Evolutionary conservation across 2,329 filamentous ascomycete species (phyloP).

Genomic region (Daldinia sp.): DNA sequence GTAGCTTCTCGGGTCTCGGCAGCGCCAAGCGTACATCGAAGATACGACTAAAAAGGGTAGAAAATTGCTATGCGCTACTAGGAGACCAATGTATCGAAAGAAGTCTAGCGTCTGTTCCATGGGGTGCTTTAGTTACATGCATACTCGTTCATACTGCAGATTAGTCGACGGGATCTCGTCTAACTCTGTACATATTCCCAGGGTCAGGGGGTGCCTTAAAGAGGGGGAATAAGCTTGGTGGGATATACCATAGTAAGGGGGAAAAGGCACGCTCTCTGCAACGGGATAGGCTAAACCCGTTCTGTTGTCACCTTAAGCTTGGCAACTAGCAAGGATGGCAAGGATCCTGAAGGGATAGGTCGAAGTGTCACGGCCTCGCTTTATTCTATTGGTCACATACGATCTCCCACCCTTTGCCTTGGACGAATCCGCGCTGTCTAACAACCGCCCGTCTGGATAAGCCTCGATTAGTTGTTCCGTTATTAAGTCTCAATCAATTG

Average conservation of each 20-base stretch:
- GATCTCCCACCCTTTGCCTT: slow-evolving; percentile 30
- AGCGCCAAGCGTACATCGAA: slow-evolving; percentile 20
- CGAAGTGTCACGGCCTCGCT: slow-evolving; percentile 35
- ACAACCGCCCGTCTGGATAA: slow-evolving; percentile 40
- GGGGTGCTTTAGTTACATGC: slow-evolving; percentile 26
- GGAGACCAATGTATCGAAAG: slow-evolving; percentile 9
- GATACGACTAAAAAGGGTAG: slow-evolving; percentile 10
- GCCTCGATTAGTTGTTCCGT: slow-evolving; percentile 36
- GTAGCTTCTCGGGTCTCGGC: slow-evolving; percentile 20
- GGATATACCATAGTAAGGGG: not conserved
- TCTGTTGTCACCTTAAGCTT: slow-evolving; percentile 16
- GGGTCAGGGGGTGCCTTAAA: slow-evolving; percentile 10
- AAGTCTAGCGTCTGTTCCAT: slow-evolving; percentile 18
- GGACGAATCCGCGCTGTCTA: slow-evolving; percentile 45
- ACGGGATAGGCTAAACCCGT: slow-evolving; percentile 28
- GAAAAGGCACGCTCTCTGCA: slow-evolving; percentile 28
- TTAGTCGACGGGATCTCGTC: slow-evolving; percentile 28
- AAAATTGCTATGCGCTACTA: slow-evolving; percentile 23
- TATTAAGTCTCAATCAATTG: slow-evolving; percentile 39
- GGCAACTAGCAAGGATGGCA: slow-evolving; percentile 19
- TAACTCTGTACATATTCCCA: slow-evolving; percentile 4
- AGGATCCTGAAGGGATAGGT: slow-evolving; percentile 10
- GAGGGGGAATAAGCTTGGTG: not conserved
- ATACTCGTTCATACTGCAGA: slow-evolving; percentile 24
- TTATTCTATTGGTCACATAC: slow-evolving; percentile 39